Evolutionary conservation across 1,284 basidiomycete species (phyloP).

Genomic region (Flammula alnicola): DNA sequence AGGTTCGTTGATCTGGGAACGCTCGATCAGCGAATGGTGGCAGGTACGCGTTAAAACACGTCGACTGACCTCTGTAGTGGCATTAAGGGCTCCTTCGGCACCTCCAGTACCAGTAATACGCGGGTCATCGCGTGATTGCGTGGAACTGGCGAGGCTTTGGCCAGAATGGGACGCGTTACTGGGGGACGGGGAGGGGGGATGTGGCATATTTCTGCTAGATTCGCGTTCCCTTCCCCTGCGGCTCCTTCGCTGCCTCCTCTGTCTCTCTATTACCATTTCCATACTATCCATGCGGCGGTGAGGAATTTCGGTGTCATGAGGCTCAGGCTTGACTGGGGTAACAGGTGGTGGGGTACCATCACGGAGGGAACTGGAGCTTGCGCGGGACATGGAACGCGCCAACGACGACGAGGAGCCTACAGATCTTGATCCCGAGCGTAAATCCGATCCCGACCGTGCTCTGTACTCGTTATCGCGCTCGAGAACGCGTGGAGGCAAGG

Average conservation of each 20-base stretch:
- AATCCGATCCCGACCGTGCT: conserved; percentile 39
- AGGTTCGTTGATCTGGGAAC: conserved; percentile 28
- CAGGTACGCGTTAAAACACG: conserved; percentile 34
- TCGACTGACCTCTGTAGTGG: conserved; percentile 32
- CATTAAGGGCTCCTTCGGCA: conserved; percentile 15
- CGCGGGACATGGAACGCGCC: conserved; percentile 47
- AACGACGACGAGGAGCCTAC: conserved; percentile 39
- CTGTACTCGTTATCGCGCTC: conserved; percentile 42
- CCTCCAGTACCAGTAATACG: conserved; percentile 25
- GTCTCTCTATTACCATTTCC: conserved; percentile 73
- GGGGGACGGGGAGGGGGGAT: conserved; percentile 53
- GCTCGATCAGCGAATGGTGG: conserved; percentile 21
- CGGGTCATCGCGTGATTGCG: conserved; percentile 59
- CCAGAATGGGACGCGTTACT: conserved; percentile 45
- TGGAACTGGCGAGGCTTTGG: conserved; percentile 50
- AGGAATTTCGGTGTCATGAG: conserved; percentile 49
- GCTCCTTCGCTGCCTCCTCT: conserved; percentile 59
- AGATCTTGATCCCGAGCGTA: conserved; percentile 41
- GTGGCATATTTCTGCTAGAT: conserved; percentile 34
- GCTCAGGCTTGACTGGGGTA: conserved; percentile 67
- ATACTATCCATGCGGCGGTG: conserved; percentile 68
- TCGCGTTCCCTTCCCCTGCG: conserved; percentile 50
- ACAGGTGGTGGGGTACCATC: conserved; percentile 53
- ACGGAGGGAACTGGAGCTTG: conserved; percentile 54
- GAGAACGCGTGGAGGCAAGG: conserved; percentile 46